Evolutionary conservation across 306 rosid species (phyloP), one percentile per base, ranked within the genome.

Genomic region (Prinsepia uniflora): DNA sequence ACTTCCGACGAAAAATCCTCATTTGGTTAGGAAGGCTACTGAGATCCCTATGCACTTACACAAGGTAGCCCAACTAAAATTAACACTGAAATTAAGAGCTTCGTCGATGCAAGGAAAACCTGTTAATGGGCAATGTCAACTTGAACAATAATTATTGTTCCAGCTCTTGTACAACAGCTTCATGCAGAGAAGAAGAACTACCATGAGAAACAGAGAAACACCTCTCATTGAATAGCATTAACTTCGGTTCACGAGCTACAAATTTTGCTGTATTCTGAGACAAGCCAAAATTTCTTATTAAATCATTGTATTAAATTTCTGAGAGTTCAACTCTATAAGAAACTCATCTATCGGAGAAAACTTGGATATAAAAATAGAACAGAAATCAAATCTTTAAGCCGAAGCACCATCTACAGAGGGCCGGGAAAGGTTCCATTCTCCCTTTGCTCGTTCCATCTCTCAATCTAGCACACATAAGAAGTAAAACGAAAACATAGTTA

Each of bases 371-470:
- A 78, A 53, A 53, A 76, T 50, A 67, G 65, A 41, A 63, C 41
- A 62, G 75, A 9, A 53, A 79, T 49, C 71, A 74, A n/a, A 70
- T 68, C 83, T 69, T 78, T 61, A 67, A 69, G 75, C 70, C 54
- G 62, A 46, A 3, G 36, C 52, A 36, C 63, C 79, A 41, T 70
- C 86, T 91, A 95, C 82, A 95, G 93, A 5, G 96, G 99, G 43
- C 99, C 97, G 11, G 99, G 99, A 79, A 91, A 95, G 67, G 96
- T 82, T 86, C 99, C 97, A 1, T 85, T 91, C 86, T 91, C 99
- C 80, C 97, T 90, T 78, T 91, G 99, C 80, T 95, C 99, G 47
- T 95, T 95, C 99, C 99, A 91, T 74, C 87, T 83, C 50, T 95
- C 99, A 58, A 95, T 55, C 99, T 95, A 92, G 59, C 61, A 68